These are phyloP conservation scores for Sclerotinia borealis DNA, from an alignment of 2,329 filamentous ascomycete species.

Conservation along the genomic window DNA sequence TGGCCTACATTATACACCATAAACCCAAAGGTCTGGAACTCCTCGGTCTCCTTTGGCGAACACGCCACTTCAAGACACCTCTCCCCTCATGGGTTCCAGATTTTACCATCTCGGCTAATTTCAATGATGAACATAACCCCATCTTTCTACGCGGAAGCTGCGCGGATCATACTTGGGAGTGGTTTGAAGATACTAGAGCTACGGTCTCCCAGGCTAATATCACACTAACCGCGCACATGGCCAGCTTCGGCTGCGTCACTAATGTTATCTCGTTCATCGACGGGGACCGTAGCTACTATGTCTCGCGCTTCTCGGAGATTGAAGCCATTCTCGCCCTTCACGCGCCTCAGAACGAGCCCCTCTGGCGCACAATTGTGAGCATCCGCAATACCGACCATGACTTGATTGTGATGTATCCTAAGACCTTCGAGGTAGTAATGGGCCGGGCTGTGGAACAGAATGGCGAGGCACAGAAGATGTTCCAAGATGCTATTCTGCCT, in stretches of 20 bases:
- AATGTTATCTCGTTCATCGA: background rate
- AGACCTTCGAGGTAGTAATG: background rate
- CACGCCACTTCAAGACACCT: slow-evolving; percentile 2
- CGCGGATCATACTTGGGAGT: background rate
- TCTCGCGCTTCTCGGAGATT: background rate
- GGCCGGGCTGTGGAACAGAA: background rate
- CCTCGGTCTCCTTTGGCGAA: slow-evolving; percentile 8
- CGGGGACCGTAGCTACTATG: background rate
- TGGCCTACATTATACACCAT: slow-evolving; percentile 9
- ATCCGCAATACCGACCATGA: slow-evolving; percentile 1
- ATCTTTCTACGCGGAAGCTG: slow-evolving; percentile 6
- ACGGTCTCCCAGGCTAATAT: background rate
- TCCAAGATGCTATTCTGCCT: background rate
- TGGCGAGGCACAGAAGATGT: background rate
- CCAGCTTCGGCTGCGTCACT: background rate
- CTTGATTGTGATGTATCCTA: background rate
- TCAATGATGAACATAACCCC: background rate
- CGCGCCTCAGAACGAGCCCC: background rate
- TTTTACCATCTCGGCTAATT: slow-evolving; percentile 11
- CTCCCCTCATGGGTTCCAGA: slow-evolving; percentile 13
- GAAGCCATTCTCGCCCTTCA: background rate
- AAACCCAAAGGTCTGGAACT: slow-evolving; percentile 7
- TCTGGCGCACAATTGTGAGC: background rate
- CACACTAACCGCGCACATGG: background rate
- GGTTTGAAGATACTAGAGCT: background rate